These are phyloP conservation scores for Carpinus viminea DNA, from an alignment of 306 rosid genomes.

Conservation along the genomic window DNA sequence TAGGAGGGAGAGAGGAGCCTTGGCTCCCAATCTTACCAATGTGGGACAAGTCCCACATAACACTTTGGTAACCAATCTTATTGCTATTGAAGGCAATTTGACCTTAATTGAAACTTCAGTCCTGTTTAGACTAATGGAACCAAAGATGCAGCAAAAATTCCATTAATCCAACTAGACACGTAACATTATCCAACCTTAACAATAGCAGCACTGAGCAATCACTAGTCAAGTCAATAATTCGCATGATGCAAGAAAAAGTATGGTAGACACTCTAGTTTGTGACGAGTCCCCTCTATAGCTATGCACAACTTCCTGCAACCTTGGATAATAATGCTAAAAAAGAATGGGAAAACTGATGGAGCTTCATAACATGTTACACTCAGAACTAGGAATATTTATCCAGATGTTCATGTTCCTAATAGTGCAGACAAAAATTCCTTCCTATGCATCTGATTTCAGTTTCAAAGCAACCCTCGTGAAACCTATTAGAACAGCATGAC, in stretches of 20 bases:
- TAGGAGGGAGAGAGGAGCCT: too few relatives aligned
- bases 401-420: not conserved
- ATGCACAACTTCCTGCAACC: not conserved
- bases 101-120: too few relatives aligned
- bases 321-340: not conserved
- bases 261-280: not conserved
- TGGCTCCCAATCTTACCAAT: too few relatives aligned
- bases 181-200: too few relatives aligned
- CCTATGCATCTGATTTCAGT: not conserved
- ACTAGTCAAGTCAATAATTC: too few relatives aligned
- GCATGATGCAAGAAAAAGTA: not conserved
- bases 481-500: not conserved
- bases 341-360: not conserved
- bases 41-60: too few relatives aligned
- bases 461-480: not conserved
- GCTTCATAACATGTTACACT: not conserved
- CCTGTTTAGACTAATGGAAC: too few relatives aligned
- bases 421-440: not conserved
- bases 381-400: not conserved
- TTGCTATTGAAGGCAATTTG: too few relatives aligned
- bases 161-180: too few relatives aligned
- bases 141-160: too few relatives aligned
- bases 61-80: too few relatives aligned
- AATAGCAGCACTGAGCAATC: too few relatives aligned
- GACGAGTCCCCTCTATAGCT: not conserved